Percentiles rank a stretch among this genome's conserved stretches.
Evolutionary conservation across 495 filamentous ascomycete species (phyloP).

Genomic region (Xylaria longipes): DNA sequence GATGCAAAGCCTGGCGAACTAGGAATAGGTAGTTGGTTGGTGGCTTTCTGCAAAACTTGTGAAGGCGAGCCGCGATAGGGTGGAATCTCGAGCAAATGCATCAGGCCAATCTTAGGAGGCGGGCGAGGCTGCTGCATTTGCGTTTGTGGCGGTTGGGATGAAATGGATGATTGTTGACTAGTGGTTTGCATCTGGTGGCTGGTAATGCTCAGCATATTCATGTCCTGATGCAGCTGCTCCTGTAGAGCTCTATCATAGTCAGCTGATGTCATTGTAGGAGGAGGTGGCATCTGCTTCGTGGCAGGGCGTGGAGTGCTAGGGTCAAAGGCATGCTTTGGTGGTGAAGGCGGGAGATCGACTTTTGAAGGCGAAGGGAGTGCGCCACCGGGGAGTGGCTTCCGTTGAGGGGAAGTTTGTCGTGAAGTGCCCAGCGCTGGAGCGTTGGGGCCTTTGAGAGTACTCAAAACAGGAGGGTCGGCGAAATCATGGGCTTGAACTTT

Average conservation of each 20-base stretch:
- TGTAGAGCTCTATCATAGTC: constrained; percentile 67
- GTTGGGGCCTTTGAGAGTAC: constrained; percentile 48
- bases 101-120: constrained; percentile 38
- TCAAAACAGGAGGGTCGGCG: constrained; percentile 40
- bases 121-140: constrained; percentile 32
- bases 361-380: constrained; percentile 63
- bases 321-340: constrained; percentile 44
- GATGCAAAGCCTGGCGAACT: constrained; percentile 36
- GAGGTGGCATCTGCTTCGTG: constrained; percentile 45
- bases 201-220: constrained; percentile 54
- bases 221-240: constrained; percentile 65
- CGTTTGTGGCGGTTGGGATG: constrained; percentile 21
- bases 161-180: constrained; percentile 29
- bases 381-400: constrained; percentile 57
- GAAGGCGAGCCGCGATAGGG: constrained; percentile 54
- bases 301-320: constrained; percentile 54
- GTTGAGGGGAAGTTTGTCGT: constrained; percentile 62
- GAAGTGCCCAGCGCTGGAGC: constrained; percentile 40
- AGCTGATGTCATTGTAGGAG: constrained; percentile 49
- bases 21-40: constrained; percentile 35
- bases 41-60: constrained; percentile 43
- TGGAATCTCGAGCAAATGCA: constrained; percentile 60
- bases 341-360: constrained; percentile 67
- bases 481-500: constrained; percentile 47
- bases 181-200: constrained; percentile 33